Conservation (phyloP, 805 yeast genomes). For the Spathaspora gorwiae region DNA sequence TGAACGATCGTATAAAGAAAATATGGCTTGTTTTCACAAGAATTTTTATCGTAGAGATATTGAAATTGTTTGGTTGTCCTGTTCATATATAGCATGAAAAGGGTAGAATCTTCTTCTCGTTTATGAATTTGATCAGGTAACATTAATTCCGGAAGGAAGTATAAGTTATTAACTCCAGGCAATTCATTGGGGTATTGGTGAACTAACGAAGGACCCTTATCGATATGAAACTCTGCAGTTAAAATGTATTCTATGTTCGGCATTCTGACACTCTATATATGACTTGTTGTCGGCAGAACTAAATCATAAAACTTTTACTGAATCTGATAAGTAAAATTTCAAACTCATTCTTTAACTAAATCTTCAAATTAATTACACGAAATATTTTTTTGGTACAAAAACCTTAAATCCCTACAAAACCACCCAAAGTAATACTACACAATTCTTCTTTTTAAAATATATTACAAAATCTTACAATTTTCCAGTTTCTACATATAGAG, state of each 20-base stretch:
- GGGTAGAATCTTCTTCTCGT: conserved; percentile 54
- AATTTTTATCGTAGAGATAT: conserved; percentile 26
- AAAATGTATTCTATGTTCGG: conserved; percentile 52
- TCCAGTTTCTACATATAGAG: too few species aligned
- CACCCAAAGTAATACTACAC: too few species aligned
- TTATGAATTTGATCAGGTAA: conserved; percentile 59
- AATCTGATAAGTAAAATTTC: too few species aligned
- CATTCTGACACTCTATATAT: neutral
- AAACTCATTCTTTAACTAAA: too few species aligned
- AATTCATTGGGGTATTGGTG: conserved; percentile 41
- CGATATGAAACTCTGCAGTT: conserved; percentile 77
- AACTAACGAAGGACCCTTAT: conserved; percentile 62
- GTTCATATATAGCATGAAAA: conserved; percentile 48
- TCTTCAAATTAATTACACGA: too few species aligned
- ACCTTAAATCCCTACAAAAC: too few species aligned
- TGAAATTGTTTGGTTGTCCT: conserved; percentile 35
- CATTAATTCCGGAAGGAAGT: conserved; percentile 50
- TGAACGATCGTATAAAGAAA: conserved; percentile 53
- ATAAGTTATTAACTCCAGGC: conserved; percentile 33
- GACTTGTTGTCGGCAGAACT: too few species aligned
- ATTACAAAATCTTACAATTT: too few species aligned
- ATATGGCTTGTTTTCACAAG: conserved; percentile 39
- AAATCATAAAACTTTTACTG: too few species aligned
- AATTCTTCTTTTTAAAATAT: too few species aligned
- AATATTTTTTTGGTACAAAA: too few species aligned